These are phyloP conservation scores for Lentinula aciculospora DNA, from an alignment of 768 basidiomycete genomes.

Conservation along the genomic window DNA sequence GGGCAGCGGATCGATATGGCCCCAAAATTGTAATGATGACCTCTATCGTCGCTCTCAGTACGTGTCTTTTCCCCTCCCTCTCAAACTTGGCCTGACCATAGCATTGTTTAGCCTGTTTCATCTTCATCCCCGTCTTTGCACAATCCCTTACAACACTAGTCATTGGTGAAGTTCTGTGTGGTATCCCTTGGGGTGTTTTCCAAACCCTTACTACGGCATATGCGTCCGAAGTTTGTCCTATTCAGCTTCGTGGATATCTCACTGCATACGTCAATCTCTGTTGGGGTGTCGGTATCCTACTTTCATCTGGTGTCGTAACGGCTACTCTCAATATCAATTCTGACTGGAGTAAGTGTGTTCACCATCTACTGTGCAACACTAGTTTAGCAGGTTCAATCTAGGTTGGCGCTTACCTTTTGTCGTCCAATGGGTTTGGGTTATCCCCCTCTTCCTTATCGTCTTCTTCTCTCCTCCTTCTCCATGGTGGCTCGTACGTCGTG, in stretches of 20 bases:
- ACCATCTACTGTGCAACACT: neutral
- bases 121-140: constrained; percentile 16
- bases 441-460: constrained; percentile 13
- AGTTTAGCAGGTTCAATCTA: neutral
- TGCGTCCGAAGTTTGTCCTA: constrained; percentile 19
- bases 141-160: constrained; percentile 4
- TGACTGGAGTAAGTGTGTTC: constrained; percentile 13
- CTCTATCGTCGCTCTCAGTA: constrained; percentile 14
- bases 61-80: constrained; percentile 10
- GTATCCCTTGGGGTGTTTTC: constrained; percentile 12
- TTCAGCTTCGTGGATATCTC: constrained; percentile 16
- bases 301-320: constrained; percentile 14
- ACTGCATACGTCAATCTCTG: constrained; percentile 20
- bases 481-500: constrained; percentile 18
- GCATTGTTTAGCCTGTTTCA: constrained; percentile 11
- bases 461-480: constrained; percentile 15
- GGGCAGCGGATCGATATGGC: constrained; percentile 16
- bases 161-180: neutral
- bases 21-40: constrained; percentile 14
- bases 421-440: constrained; percentile 18
- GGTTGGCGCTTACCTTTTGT: constrained; percentile 19
- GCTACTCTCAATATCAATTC: constrained; percentile 13
- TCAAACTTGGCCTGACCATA: constrained; percentile 9
- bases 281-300: constrained; percentile 15
- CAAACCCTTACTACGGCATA: constrained; percentile 19